Conservation (phyloP, 345 rosid genomes). For the Physaria fendleri region DNA sequence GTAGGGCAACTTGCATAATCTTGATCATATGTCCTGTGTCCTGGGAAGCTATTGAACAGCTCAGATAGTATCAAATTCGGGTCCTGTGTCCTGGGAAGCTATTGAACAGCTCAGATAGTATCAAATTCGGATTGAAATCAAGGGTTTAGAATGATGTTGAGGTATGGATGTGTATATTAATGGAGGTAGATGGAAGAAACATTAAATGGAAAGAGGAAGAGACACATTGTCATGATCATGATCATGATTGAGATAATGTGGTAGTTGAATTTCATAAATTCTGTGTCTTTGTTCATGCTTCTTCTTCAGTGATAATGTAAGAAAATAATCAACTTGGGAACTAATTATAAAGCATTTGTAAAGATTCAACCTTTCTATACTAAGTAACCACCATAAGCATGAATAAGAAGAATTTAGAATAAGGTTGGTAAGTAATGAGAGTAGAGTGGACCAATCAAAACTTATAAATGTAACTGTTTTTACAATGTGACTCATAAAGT, state of each 20-base stretch:
- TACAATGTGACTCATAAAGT: slow-evolving; percentile 19
- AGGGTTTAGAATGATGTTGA: slow-evolving; percentile 15
- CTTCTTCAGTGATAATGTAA: neutral
- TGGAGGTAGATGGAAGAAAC: slow-evolving; percentile 27
- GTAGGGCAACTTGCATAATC: slow-evolving; percentile 14
- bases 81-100: neutral
- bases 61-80: slow-evolving; percentile 7
- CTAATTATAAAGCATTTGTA: neutral
- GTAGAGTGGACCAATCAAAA: slow-evolving; percentile 1
- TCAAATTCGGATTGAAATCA: neutral
- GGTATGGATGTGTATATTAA: slow-evolving; percentile 25
- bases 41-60: slow-evolving; percentile 2
- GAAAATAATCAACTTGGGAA: slow-evolving; percentile 17
- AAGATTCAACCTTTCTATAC: neutral
- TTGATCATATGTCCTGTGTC: slow-evolving; percentile 18
- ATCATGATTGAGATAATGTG: slow-evolving; percentile 26
- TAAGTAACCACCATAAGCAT: slow-evolving; percentile 13
- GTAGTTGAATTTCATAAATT: slow-evolving; percentile 25
- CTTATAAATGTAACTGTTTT: slow-evolving; percentile 9
- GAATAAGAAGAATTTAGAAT: slow-evolving; percentile 3
- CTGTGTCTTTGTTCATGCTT: slow-evolving; percentile 4
- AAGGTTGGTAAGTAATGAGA: neutral
- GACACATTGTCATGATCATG: slow-evolving; percentile 20
- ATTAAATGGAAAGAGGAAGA: slow-evolving; percentile 19
- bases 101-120: slow-evolving; percentile 16